Evolutionary conservation across 78 protist species (phyloP).

Genomic region (Monosiga brevicollis): DNA sequence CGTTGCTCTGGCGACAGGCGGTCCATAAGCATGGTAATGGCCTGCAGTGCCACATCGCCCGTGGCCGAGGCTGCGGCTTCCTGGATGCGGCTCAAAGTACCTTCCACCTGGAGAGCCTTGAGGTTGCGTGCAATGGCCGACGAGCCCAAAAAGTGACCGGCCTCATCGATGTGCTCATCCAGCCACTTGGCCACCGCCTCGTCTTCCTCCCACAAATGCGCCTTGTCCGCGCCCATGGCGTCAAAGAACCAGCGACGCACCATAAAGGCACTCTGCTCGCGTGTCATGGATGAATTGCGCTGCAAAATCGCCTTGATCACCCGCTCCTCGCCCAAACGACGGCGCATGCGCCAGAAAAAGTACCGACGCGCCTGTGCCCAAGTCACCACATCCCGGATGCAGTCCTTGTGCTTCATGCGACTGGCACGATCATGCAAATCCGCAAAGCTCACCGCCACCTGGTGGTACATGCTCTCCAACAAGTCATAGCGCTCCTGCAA

Average conservation of each 20-base stretch:
- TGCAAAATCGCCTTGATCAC: neutral
- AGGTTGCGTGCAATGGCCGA: neutral
- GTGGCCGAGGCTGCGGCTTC: neutral
- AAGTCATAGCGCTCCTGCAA: slow-evolving; percentile 41
- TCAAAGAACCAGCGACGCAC: slow-evolving; percentile 1
- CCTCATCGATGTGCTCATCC: neutral
- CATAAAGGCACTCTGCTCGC: neutral
- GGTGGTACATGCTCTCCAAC: slow-evolving; percentile 65
- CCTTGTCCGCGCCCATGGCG: neutral
- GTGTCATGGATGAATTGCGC: neutral
- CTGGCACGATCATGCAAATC: slow-evolving; percentile 94
- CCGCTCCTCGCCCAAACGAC: slow-evolving; percentile 54
- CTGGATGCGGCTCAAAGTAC: neutral
- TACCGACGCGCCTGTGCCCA: slow-evolving; percentile 68
- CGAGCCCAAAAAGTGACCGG: neutral
- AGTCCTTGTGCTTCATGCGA: slow-evolving; percentile 85
- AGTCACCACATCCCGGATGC: slow-evolving; percentile 52
- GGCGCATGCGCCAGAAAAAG: slow-evolving; percentile 62
- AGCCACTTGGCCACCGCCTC: slow-evolving; percentile 1
- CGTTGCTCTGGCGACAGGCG: neutral
- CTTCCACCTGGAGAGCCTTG: neutral
- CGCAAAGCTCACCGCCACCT: slow-evolving; percentile 80
- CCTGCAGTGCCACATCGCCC: neutral
- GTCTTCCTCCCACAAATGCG: neutral
- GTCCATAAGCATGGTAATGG: neutral